Conservation (phyloP, 495 filamentous ascomycete species). For the Cenococcum geophilum region DNA sequence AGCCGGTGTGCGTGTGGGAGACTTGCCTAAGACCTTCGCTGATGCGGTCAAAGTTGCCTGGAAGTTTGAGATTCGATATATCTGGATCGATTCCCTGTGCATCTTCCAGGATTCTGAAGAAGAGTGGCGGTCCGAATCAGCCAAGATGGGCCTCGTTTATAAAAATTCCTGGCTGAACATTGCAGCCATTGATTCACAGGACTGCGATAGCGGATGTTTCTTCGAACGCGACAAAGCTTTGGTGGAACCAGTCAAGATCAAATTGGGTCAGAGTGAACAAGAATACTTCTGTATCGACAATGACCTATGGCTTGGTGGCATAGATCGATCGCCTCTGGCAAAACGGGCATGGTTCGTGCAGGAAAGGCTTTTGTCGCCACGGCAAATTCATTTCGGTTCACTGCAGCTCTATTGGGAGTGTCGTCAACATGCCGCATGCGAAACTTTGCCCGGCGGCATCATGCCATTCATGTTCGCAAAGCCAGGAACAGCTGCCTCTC, state of each 20-base stretch:
- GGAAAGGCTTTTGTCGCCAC: not conserved
- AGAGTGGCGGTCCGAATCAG: not conserved
- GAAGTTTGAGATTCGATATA: not conserved
- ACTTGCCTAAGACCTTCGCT: not conserved
- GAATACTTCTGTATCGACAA: not conserved
- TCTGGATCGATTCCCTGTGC: constrained; percentile 4
- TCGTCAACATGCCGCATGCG: not conserved
- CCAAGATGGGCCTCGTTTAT: constrained; percentile 2
- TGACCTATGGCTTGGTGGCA: not conserved
- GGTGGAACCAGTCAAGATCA: not conserved
- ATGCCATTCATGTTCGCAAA: not conserved
- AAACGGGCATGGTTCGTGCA: not conserved
- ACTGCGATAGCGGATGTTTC: constrained; percentile 2
- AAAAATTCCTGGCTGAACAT: constrained; percentile 4
- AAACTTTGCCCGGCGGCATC: not conserved
- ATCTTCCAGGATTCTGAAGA: not conserved
- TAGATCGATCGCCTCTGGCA: not conserved
- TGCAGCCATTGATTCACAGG: not conserved
- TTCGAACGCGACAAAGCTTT: not conserved
- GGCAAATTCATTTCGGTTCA: not conserved
- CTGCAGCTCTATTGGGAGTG: not conserved
- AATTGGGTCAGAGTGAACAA: not conserved
- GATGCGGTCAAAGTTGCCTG: constrained; percentile 3
- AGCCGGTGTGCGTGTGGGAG: not conserved
- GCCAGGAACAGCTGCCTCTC: not conserved